Conservation (phyloP, 169 alveolate genomes). For the Plasmodium cynomolgi region DNA sequence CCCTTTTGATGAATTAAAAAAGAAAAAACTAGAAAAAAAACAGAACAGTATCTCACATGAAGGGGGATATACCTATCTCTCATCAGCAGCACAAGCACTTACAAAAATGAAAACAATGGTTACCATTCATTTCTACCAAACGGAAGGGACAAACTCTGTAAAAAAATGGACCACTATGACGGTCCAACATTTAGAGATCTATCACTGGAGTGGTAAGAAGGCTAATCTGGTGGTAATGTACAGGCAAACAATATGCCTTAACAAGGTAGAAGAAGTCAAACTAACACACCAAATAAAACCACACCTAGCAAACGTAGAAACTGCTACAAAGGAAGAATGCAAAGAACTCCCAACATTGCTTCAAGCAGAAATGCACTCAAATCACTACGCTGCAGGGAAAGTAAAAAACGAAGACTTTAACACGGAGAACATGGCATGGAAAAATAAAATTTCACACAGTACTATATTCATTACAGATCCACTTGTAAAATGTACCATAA, state of each 20-base stretch:
- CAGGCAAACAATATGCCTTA: neutral
- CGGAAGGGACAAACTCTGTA: neutral
- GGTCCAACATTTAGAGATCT: neutral
- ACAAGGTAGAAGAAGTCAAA: neutral
- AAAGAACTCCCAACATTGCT: neutral
- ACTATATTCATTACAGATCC: neutral
- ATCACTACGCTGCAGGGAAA: neutral
- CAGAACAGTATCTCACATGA: neutral
- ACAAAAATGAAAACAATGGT: neutral
- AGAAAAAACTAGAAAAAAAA: neutral
- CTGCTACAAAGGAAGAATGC: neutral
- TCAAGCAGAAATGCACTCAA: neutral
- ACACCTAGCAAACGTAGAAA: neutral
- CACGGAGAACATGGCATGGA: neutral
- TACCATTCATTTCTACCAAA: neutral
- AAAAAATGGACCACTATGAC: neutral
- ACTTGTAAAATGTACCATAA: neutral
- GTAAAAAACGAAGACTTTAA: neutral
- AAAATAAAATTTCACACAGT: neutral
- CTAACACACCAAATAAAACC: neutral
- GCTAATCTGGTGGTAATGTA: neutral
- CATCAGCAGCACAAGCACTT: neutral
- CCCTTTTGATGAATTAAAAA: neutral
- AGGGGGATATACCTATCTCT: neutral
- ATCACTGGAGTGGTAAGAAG: neutral